A percentile compares a stretch with the other conserved stretches of the same genome.
Evolutionary conservation across 2,329 filamentous ascomycete species (phyloP).

Genomic region (Epichloe sibirici): DNA sequence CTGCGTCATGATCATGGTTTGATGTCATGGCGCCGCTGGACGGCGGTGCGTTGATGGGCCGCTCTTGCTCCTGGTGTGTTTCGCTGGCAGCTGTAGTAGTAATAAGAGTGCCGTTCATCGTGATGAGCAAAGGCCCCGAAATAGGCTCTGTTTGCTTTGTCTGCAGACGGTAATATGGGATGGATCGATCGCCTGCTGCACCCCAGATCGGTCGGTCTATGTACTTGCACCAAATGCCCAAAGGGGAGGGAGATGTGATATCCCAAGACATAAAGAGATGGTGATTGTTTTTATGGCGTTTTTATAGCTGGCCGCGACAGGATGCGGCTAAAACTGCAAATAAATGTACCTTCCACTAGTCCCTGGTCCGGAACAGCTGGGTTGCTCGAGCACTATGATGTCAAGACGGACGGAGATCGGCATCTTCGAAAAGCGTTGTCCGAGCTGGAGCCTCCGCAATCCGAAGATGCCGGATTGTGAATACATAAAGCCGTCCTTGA

Average conservation of each 20-base stretch:
- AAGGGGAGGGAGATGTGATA: neutral
- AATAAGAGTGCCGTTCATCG: neutral
- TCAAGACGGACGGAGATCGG: neutral
- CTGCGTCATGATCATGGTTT: neutral
- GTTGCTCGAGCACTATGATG: neutral
- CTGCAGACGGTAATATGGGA: neutral
- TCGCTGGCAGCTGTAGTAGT: neutral
- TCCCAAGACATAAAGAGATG: neutral
- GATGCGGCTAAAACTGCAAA: too few relatives aligned
- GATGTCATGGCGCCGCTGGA: neutral
- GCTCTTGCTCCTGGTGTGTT: neutral
- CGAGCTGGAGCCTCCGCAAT: neutral
- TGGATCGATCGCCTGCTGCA: neutral
- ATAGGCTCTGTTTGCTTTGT: neutral
- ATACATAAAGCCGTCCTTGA: neutral
- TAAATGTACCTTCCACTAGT: neutral
- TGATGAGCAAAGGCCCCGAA: neutral
- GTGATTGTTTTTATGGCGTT: neutral
- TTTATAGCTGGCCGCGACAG: too few relatives aligned
- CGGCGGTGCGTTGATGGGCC: neutral
- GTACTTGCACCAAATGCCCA: neutral
- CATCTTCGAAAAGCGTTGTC: neutral
- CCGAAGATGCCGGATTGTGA: conserved; percentile 1
- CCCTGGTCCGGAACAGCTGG: neutral
- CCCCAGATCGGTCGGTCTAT: neutral